Evolutionary conservation across 345 rosid species (phyloP).

Genomic region (Eucalyptus curtisii): DNA sequence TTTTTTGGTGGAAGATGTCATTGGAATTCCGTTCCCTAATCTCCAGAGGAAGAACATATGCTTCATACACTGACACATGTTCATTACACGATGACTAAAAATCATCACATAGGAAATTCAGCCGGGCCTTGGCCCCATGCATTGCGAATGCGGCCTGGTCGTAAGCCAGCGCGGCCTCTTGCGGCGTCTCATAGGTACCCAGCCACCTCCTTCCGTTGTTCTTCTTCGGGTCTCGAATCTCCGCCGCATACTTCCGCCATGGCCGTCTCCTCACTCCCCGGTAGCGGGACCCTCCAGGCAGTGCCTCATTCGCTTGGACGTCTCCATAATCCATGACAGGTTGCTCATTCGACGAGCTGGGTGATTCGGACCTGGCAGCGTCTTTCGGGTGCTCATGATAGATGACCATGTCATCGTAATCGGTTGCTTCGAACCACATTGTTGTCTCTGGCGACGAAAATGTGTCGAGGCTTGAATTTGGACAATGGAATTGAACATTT

Average conservation of each 20-base stretch:
- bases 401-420: neutral
- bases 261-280: conserved; percentile 22
- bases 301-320: neutral
- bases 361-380: neutral
- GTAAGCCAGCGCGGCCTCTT: conserved; percentile 23
- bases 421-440: neutral
- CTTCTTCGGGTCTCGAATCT: conserved; percentile 59
- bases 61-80: neutral
- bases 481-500: neutral
- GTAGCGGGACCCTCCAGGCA: neutral
- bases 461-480: neutral
- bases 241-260: conserved; percentile 76
- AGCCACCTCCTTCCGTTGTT: conserved; percentile 62
- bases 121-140: neutral
- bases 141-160: neutral
- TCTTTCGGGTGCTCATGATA: neutral
- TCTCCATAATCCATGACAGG: neutral
- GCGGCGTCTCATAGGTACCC: conserved; percentile 50
- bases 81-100: neutral
- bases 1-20: neutral
- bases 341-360: neutral
- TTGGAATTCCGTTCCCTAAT: neutral
- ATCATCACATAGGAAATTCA: neutral
- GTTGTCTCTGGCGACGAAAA: neutral
- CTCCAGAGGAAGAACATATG: neutral